Base-by-base conservation (phyloP, 2,329 filamentous ascomycete species). In the Calonectria crousiana region DNA sequence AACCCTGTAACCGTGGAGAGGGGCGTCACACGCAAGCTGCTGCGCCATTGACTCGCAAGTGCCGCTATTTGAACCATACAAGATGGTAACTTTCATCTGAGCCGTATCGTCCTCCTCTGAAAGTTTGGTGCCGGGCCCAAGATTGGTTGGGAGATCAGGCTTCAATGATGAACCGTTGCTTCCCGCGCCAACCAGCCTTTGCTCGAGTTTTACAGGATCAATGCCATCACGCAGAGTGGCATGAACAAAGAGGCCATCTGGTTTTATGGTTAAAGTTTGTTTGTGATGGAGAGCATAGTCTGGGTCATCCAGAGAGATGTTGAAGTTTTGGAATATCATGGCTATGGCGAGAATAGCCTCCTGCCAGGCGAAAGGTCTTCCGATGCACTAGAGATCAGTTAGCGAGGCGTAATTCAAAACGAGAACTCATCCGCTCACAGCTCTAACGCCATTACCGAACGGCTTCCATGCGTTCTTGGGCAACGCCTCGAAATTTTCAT, bases 311-410 rank as follows among this genome's bases (percentile, higher is more conserved):
- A 58, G 52, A 6, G 30, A 6, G n/a, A 58, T 36, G 52, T 58
- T n/a, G 30, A 58, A 58, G 52, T 58, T 58, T n/a, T 58, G 52
- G n/a, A 58, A 58, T 10, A 58, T 36, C 52, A 58, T 58, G 32
- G 52, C 52, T 30, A 58, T 58, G 32, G 30, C 52, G 23, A 58
- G 52, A 58, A 23, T 6, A 14, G 52, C 52, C 14, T 58, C 52
- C 20, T 58, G 52, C 52, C 52, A 58, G n/a, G 52, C 52, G 16
- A 58, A 58, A 58, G 52, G 52, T 36, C 52, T 34, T 18, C 52
- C 52, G 4, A 58, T 58, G 18, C 52, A 58, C 52, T 58, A 6
- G 9, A 14, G 32, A 23, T 14, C 8, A 23, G 52, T 58, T 18
- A 58, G 52, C 6, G 6, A n/a, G 41, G 18, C 41, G 41, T n/a